phyloP scores from a whole-genome alignment of 805 yeast genomes.

The Cyberlindnera mycetangii region DNA sequence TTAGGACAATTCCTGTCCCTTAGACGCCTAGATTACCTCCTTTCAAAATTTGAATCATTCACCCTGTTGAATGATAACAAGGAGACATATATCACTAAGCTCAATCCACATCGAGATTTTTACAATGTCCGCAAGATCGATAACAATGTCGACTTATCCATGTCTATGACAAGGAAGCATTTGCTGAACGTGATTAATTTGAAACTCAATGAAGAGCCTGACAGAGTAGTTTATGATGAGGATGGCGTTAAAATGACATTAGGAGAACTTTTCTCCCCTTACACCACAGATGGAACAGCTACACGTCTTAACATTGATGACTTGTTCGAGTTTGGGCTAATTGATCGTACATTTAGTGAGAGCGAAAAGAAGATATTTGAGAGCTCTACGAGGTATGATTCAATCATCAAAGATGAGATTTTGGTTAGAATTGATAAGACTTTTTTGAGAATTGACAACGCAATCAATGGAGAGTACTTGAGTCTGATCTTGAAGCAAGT shows the following conservation, averaged over 20 bases:
- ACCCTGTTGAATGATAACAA: conserved; percentile 32
- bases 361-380: conserved; percentile 26
- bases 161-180: conserved; percentile 97
- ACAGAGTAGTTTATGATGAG: conserved; percentile 32
- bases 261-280: conserved; percentile 25
- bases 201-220: conserved; percentile 34
- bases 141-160: conserved; percentile 95
- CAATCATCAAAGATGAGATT: conserved; percentile 26
- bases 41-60: conserved; percentile 35
- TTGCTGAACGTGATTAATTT: conserved; percentile 38
- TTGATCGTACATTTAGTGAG: conserved; percentile 25
- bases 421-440: conserved; percentile 32
- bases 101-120: conserved; percentile 41
- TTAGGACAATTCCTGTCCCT: conserved; percentile 19
- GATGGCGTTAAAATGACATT: conserved; percentile 27
- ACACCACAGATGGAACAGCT: conserved; percentile 28
- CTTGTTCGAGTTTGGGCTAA: conserved; percentile 28
- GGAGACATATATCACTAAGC: conserved; percentile 34
- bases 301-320: conserved; percentile 29
- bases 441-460: conserved; percentile 36
- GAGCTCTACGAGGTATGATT: conserved; percentile 18
- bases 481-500: conserved; percentile 34
- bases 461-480: conserved; percentile 37
- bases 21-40: conserved; percentile 31
- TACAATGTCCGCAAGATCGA: conserved; percentile 43